Evolutionary conservation across 2,329 filamentous ascomycete genomes (phyloP).

Genomic region (Calonectria crousiana): DNA sequence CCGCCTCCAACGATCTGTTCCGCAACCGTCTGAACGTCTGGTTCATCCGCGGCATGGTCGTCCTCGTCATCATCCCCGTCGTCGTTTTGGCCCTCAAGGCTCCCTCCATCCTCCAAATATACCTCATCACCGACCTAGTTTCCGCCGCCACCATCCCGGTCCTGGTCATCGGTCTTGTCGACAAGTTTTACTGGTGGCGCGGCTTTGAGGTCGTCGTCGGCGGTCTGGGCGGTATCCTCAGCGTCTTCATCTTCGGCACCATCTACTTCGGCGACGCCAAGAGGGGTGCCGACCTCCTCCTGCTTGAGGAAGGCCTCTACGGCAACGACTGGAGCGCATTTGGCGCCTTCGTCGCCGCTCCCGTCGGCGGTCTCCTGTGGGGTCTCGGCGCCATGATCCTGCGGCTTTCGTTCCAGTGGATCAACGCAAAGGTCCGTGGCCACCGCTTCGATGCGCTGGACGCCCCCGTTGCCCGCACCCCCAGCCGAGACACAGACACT

Average conservation of each 20-base stretch:
- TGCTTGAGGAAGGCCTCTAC: conserved; percentile 81
- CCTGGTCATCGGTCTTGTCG: conserved; percentile 77
- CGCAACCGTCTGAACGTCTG: conserved; percentile 83
- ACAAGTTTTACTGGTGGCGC: conserved; percentile 80
- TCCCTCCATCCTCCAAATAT: conserved; percentile 83
- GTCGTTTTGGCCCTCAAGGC: conserved; percentile 80
- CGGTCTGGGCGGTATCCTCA: conserved; percentile 81
- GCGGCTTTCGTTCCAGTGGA: conserved; percentile 70
- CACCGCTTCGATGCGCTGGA: conserved; percentile 77
- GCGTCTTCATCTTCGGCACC: conserved; percentile 84
- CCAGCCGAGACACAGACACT: conserved; percentile 48
- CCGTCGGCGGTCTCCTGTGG: conserved; percentile 80
- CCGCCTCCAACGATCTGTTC: conserved; percentile 86
- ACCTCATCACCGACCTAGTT: conserved; percentile 84
- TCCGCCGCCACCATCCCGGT: conserved; percentile 82
- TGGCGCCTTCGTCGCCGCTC: conserved; percentile 85
- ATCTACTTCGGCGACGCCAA: conserved; percentile 79
- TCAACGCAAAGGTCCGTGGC: conserved; percentile 68
- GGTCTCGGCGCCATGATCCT: conserved; percentile 72
- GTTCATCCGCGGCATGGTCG: conserved; percentile 76
- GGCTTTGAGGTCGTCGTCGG: conserved; percentile 86
- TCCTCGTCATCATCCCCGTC: conserved; percentile 79
- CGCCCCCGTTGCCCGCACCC: conserved; percentile 53
- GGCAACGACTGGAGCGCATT: conserved; percentile 84
- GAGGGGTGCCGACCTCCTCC: conserved; percentile 74